Evolutionary conservation across 495 filamentous ascomycete species (phyloP), one percentile per base, ranked within the genome.

Genomic region (Penicillium riverlandense): DNA sequence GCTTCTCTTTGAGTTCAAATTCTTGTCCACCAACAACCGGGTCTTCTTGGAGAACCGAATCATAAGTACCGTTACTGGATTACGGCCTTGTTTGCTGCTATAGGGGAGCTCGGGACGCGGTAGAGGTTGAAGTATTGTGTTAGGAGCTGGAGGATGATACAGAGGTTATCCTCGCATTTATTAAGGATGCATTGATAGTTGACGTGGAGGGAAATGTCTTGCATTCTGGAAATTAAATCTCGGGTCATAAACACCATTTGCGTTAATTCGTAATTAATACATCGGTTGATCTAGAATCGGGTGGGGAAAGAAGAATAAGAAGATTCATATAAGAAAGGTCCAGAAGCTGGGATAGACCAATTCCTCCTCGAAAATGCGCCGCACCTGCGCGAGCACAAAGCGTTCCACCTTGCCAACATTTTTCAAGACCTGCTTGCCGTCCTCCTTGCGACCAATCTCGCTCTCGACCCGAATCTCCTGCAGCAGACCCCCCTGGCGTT

Each of bases 341-440:
- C 90, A 96, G 65, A 88, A 97, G 61, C 90, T 96, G 33, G 92
- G 92, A 68, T 90, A 98, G 15, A 98, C 90, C 61, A 98, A 86
- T 63, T 98, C 92, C 58, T 96, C 92, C 65, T 98, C 92, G 56
- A 98, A 97, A 46, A 97, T 96, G 44, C 90, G 78, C 46, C 91
- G 82, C 30, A 98, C 92, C 61, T 97, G 94, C 59, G 96, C 91
- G 15, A 98, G 75, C 37, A 98, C 88, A 59, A 98, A 98, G 48
- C 88, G 83, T 69, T 98, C 92, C 32, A 98, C 92, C 69, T 98
- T 98, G 12, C 94, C 90, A 32, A 98, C 90, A 65, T 98, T 98
- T 72, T 96, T 97, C 27, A 98, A 66, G 29, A 90, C 89, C 65
- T 95, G 90, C 66, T 90, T 95, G 29, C 88, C 88, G 45, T 86